Evolutionary conservation across 805 yeast species (phyloP).

Genomic region (Saccharomycopsis sp.): DNA sequence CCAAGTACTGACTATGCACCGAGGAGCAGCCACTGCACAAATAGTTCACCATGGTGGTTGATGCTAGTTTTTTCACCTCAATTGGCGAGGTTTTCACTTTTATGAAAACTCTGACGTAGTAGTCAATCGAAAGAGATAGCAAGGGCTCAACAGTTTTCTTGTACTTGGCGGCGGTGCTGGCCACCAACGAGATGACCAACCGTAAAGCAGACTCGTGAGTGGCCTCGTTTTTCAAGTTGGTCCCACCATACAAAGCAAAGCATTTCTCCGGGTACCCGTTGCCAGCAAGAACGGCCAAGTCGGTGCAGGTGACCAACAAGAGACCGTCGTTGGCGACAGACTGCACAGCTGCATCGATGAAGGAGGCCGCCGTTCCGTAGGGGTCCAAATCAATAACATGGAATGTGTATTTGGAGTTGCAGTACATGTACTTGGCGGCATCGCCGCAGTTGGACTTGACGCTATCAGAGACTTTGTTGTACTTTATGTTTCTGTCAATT

Average conservation of each 20-base stretch:
- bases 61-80: slow-evolving; percentile 69
- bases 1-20: slow-evolving; percentile 62
- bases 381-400: slow-evolving; percentile 95
- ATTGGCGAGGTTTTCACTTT: slow-evolving; percentile 71
- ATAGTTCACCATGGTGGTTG: slow-evolving; percentile 68
- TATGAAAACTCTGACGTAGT: slow-evolving; percentile 80
- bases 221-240: slow-evolving; percentile 65
- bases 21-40: slow-evolving; percentile 86
- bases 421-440: slow-evolving; percentile 78
- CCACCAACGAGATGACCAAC: slow-evolving; percentile 66
- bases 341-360: slow-evolving; percentile 85
- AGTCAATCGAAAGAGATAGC: slow-evolving; percentile 79
- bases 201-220: slow-evolving; percentile 92
- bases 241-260: slow-evolving; percentile 90
- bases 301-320: slow-evolving; percentile 89
- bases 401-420: slow-evolving; percentile 39
- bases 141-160: slow-evolving; percentile 83
- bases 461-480: slow-evolving; percentile 48
- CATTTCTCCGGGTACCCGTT: slow-evolving; percentile 96
- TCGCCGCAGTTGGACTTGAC: slow-evolving; percentile 74
- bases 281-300: slow-evolving; percentile 91
- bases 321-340: slow-evolving; percentile 78
- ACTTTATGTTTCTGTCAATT: slow-evolving; percentile 60
- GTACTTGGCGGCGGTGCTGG: slow-evolving; percentile 81
- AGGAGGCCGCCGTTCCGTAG: slow-evolving; percentile 95